phyloP scores from a whole-genome alignment of 345 rosid species.

The Acer yangbiense region DNA sequence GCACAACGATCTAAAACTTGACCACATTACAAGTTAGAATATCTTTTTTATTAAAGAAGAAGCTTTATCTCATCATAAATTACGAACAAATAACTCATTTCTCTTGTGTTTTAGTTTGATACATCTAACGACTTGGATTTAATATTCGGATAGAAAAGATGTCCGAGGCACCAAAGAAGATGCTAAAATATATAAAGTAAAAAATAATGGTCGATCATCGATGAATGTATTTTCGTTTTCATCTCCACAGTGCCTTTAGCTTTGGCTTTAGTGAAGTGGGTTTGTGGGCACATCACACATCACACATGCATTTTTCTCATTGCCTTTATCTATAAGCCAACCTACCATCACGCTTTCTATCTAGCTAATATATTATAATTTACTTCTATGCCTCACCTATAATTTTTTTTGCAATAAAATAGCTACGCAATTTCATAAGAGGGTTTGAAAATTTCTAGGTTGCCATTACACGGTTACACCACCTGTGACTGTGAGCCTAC shows the following conservation, averaged over 20 bases:
- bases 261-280: neutral
- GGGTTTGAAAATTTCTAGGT: neutral
- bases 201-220: neutral
- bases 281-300: neutral
- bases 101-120: neutral
- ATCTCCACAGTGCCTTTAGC: neutral
- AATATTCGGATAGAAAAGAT: no score
- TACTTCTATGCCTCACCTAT: neutral
- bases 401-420: neutral
- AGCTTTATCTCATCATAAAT: no score
- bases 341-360: neutral
- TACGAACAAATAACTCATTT: no score
- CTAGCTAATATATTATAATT: no score
- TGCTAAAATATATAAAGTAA: no score
- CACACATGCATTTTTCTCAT: constrained; percentile 6
- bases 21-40: no score
- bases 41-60: no score
- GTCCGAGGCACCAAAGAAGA: no score
- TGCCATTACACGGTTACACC: no score
- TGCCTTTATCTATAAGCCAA: constrained; percentile 20
- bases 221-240: neutral
- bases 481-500: no score
- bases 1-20: neutral
- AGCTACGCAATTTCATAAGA: neutral
- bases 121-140: neutral